Base-by-base conservation (phyloP, 2,329 filamentous ascomycete species). In the Podosphaera fusca region DNA sequence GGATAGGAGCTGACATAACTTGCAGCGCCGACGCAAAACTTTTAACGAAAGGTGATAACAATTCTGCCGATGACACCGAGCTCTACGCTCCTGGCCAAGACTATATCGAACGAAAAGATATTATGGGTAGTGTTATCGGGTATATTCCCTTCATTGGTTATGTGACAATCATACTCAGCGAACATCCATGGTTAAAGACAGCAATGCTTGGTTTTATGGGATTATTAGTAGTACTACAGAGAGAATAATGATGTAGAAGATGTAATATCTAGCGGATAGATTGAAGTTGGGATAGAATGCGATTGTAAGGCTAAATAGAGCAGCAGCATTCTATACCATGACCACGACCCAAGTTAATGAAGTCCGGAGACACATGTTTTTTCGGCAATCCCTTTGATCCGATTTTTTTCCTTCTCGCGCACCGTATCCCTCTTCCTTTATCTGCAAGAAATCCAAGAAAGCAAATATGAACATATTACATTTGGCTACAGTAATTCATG, bases 11-110 rank as follows among this genome's bases (percentile, higher is more conserved):
- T 57, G 31, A 57, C 49, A 6, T 33, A 33, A 7, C 8, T 40
- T n/a, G 7, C 35, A 79, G 77, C 31, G 70, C 74, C 7, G 69
- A 74, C 55, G 78, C 79, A n/a, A 74, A 87, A 67, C 79, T 98
- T 29, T 78, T 98, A 58, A 98, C 92, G 38, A 98, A 98, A 72
- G 92, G 92, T 63, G 92, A 98, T 72, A 98, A 96, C 75, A 98
- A 98, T 69, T 71, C 80, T 6, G 85, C 87, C 47, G 90, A 96
- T 69, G 92, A 98, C 69, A 94, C 87, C 14, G 89, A 95, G 68
- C 77, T 85, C 21, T 95, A 95, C 69, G 89, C 92, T 2, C 74
- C 75, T 45, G 87, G 85, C 21, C 90, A 98, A 71, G 85, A 87
- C 67, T 94, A 87, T 68, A 75, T 98, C 51, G 82, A 85, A 68